A percentile compares a stretch with the other conserved stretches of the same genome.
These are phyloP conservation scores for Aspergillus novofumigatus DNA, from an alignment of 2,329 filamentous ascomycete genomes.

Conservation along the genomic window DNA sequence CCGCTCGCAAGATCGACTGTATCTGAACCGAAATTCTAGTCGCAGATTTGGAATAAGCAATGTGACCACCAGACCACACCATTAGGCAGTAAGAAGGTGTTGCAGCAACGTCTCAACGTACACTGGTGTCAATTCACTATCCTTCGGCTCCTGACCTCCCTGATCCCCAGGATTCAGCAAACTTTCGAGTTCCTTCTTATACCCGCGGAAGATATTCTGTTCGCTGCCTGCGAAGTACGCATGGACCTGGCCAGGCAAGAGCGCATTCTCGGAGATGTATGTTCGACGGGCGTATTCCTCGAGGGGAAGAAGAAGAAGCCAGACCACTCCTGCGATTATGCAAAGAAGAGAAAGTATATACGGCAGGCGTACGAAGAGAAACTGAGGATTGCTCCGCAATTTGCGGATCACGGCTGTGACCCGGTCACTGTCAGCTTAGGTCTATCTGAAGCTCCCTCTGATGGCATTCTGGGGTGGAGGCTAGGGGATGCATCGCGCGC, in stretches of 20 bases:
- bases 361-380: constrained; percentile 69
- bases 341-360: constrained; percentile 83
- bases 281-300: constrained; percentile 87
- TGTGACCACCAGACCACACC: background rate
- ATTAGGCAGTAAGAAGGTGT: background rate
- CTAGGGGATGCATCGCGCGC: background rate
- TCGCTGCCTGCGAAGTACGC: constrained; percentile 97
- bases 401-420: constrained; percentile 38
- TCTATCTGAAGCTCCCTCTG: constrained; percentile 10
- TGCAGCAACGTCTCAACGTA: constrained; percentile 16
- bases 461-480: constrained; percentile 12
- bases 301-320: constrained; percentile 85
- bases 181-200: constrained; percentile 73
- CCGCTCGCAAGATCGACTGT: constrained; percentile 68
- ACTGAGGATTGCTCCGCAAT: constrained; percentile 73
- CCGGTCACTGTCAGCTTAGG: constrained; percentile 15
- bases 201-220: constrained; percentile 89
- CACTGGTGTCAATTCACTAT: constrained; percentile 23
- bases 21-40: constrained; percentile 62
- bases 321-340: constrained; percentile 78
- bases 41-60: constrained; percentile 14
- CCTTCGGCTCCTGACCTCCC: constrained; percentile 5
- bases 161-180: constrained; percentile 22
- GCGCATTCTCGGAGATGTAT: constrained; percentile 96
- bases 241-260: constrained; percentile 92